phyloP scores from a whole-genome alignment of 2,329 filamentous ascomycete genomes.

The Colletotrichum plurivorum region DNA sequence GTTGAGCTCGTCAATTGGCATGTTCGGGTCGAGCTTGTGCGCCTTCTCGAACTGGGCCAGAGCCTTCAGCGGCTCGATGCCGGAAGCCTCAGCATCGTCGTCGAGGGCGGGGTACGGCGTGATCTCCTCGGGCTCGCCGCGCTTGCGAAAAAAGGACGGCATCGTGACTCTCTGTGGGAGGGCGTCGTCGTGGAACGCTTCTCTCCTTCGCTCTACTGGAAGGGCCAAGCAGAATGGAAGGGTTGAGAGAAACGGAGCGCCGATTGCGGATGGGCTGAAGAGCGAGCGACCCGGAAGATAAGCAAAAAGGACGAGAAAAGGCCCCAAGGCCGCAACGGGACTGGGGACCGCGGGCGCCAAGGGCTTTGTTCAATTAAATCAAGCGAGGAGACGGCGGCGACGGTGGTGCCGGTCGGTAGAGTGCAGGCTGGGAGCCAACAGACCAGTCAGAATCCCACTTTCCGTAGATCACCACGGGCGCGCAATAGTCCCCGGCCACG shows the following conservation, averaged over 20 bases:
- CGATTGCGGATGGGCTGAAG: slow-evolving; percentile 39
- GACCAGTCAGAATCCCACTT: slow-evolving; percentile 33
- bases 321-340: slow-evolving; percentile 37
- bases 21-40: slow-evolving; percentile 75
- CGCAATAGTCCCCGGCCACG: slow-evolving; percentile 1
- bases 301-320: slow-evolving; percentile 35
- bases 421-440: slow-evolving; percentile 33
- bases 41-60: slow-evolving; percentile 71
- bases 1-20: slow-evolving; percentile 73
- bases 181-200: slow-evolving; percentile 13
- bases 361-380: slow-evolving; percentile 37
- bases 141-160: slow-evolving; percentile 59
- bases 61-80: slow-evolving; percentile 59
- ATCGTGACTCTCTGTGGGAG: slow-evolving; percentile 45
- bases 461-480: slow-evolving; percentile 24
- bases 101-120: slow-evolving; percentile 57
- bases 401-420: slow-evolving; percentile 37
- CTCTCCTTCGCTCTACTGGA: slow-evolving; percentile 37
- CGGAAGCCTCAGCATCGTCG: slow-evolving; percentile 55
- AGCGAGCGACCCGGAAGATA: slow-evolving; percentile 32
- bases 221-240: slow-evolving; percentile 35
- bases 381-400: slow-evolving; percentile 35
- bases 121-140: slow-evolving; percentile 61
- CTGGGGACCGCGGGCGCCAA: slow-evolving; percentile 36
- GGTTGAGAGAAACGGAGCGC: slow-evolving; percentile 23